These are phyloP conservation scores for Vitis rotundifolia DNA, from an alignment of 164 flowering plant genomes.

Conservation along the genomic window DNA sequence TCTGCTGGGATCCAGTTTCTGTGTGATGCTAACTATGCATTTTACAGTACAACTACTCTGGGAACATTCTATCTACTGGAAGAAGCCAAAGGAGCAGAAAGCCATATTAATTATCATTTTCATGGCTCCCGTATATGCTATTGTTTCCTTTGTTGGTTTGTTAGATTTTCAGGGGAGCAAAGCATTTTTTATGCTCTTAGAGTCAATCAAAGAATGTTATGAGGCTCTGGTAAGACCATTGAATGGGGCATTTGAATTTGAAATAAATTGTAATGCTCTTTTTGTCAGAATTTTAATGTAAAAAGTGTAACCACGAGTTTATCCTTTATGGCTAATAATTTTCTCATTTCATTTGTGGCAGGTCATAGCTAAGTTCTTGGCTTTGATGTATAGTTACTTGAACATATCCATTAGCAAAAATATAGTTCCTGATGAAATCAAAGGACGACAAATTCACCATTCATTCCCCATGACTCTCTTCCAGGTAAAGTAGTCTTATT, in stretches of 20 bases:
- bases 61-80: constrained; percentile 94
- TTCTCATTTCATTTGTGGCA: constrained; percentile 26
- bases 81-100: constrained; percentile 94
- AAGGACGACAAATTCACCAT: constrained; percentile 93
- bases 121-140: constrained; percentile 90
- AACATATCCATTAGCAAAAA: constrained; percentile 80
- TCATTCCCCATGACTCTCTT: constrained; percentile 92
- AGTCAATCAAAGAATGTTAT: constrained; percentile 86
- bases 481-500: constrained; percentile 48
- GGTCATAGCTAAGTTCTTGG: constrained; percentile 96
- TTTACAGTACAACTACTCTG: constrained; percentile 82
- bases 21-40: constrained; percentile 68
- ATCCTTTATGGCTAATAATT: not conserved
- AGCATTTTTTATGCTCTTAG: constrained; percentile 80
- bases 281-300: no score
- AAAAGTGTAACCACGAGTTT: not conserved
- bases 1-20: constrained; percentile 55
- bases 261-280: no score
- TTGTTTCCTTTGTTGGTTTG: constrained; percentile 75
- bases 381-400: constrained; percentile 87
- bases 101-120: constrained; percentile 86
- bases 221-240: constrained; percentile 74
- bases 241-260: no score
- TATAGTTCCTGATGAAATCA: constrained; percentile 87
- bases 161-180: constrained; percentile 79